A percentile compares a stretch with the other conserved stretches of the same genome.
Evolutionary conservation across 495 filamentous ascomycete genomes (phyloP).

Genomic region (Neurospora sp.): DNA sequence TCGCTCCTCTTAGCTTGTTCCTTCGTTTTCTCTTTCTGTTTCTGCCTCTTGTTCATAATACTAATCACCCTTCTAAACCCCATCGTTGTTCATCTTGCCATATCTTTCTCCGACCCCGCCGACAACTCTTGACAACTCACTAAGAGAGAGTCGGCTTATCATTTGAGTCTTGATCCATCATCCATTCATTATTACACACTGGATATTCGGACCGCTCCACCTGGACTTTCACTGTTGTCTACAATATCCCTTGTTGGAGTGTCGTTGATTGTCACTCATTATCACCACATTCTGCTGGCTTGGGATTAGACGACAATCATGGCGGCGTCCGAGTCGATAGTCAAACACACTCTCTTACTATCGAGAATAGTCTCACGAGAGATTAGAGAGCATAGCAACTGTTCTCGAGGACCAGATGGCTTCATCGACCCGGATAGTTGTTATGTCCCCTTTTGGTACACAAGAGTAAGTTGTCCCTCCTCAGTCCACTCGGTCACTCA

Average conservation of each 20-base stretch:
- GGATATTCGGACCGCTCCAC: background rate
- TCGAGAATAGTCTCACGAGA: background rate
- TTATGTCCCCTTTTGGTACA: constrained; percentile 35
- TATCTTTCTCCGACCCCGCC: background rate
- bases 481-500: background rate
- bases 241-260: background rate
- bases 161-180: background rate
- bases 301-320: background rate
- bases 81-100: background rate
- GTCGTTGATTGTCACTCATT: background rate
- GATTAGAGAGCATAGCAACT: background rate
- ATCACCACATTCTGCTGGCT: background rate
- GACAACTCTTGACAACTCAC: background rate
- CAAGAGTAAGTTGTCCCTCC: constrained; percentile 20
- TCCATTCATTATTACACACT: background rate
- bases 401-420: constrained; percentile 9
- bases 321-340: background rate
- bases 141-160: background rate
- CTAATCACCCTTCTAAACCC: background rate
- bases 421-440: constrained; percentile 26
- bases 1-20: background rate
- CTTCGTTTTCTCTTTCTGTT: background rate
- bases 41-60: background rate
- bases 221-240: background rate
- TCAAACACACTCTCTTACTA: background rate